Evolutionary conservation across 2,329 filamentous ascomycete species (phyloP).

Genomic region (Aspergillus sp.): DNA sequence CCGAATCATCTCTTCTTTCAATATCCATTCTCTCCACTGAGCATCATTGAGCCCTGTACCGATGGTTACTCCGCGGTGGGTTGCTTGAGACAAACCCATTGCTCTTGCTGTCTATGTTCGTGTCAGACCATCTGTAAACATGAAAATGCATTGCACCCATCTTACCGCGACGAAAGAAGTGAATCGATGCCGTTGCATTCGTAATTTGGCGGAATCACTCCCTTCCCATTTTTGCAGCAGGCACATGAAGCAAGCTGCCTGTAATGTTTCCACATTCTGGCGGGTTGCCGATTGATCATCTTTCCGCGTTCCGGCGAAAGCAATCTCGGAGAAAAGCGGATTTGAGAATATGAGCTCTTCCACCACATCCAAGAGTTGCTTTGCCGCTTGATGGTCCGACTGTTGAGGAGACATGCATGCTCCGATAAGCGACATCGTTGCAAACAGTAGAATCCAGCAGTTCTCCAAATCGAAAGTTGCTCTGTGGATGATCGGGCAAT

Average conservation of each 20-base stretch:
- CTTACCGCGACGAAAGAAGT: not conserved
- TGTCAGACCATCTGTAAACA: not conserved
- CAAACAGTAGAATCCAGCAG: not conserved
- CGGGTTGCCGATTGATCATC: not conserved
- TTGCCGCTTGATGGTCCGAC: not conserved
- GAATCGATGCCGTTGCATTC: not conserved
- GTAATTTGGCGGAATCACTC: not conserved
- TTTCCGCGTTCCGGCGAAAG: not conserved
- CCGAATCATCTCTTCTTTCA: not conserved
- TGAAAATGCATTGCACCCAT: not conserved
- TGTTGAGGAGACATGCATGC: not conserved
- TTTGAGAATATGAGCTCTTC: not conserved
- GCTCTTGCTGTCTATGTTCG: not conserved
- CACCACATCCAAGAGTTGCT: not conserved
- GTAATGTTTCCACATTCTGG: not conserved
- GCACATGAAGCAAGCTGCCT: not conserved
- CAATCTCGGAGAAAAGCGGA: not conserved
- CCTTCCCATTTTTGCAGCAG: not conserved
- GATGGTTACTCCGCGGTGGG: not conserved
- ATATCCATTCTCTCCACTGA: not conserved
- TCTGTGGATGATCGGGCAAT: not conserved
- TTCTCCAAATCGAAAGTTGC: not conserved
- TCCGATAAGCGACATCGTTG: not conserved
- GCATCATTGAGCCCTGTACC: not conserved
- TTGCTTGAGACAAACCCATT: not conserved